These are phyloP conservation scores for Nannochloris sp. DNA, from an alignment of 139 green algal genomes.

Conservation along the genomic window DNA sequence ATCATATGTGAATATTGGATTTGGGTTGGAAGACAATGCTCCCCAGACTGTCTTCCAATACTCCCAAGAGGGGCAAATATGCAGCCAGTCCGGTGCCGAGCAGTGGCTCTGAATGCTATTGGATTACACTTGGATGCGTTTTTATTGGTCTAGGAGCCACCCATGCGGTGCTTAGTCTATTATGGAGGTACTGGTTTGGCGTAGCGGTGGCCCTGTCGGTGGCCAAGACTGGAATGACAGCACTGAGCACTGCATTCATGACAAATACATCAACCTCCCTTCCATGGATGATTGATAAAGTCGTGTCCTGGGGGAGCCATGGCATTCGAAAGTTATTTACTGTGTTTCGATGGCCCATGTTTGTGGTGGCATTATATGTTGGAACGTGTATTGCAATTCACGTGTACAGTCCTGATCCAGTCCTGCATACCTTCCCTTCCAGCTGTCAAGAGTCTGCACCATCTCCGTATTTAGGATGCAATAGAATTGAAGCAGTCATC, in stretches of 20 bases:
- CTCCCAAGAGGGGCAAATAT: no score
- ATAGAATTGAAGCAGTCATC: not conserved
- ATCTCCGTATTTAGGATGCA: not conserved
- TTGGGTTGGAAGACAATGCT: no score
- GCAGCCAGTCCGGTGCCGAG: no score
- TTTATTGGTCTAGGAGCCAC: not conserved
- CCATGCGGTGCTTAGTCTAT: not conserved
- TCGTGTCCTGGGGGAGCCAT: not conserved
- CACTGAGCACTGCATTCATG: not conserved
- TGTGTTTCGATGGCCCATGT: conserved; percentile 2
- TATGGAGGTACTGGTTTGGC: conserved; percentile 1
- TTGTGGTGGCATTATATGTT: not conserved
- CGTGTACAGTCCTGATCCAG: not conserved
- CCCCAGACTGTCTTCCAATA: no score
- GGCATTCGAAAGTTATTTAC: not conserved
- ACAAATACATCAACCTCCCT: not conserved
- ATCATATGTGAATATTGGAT: no score
- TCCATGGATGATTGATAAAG: not conserved
- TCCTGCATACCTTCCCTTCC: not conserved
- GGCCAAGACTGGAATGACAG: not conserved
- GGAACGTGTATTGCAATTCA: not conserved
- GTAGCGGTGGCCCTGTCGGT: not conserved
- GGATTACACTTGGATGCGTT: not conserved
- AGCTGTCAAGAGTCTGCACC: not conserved
- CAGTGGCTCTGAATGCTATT: not conserved